phyloP scores from a whole-genome alignment of 306 rosid genomes.

The Begonia peltatifolia region DNA sequence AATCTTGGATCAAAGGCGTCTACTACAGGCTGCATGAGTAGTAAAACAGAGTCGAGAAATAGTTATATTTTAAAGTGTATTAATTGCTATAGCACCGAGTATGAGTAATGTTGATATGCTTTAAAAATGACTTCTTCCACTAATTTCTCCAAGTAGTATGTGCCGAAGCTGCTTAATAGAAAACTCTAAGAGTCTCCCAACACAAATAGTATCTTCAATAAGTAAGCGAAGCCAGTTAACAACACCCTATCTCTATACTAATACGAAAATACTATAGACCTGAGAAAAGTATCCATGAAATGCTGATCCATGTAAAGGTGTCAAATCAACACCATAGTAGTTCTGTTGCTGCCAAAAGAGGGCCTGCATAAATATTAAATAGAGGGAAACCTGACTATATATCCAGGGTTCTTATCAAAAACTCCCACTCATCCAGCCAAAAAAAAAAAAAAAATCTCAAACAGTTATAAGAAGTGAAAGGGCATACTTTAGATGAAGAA shows the following conservation, averaged over 20 bases:
- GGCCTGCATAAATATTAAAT: slow-evolving; percentile 27
- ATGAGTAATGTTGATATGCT: too few species aligned
- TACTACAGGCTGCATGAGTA: slow-evolving; percentile 68
- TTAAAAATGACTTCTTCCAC: too few species aligned
- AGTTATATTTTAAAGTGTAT: too few species aligned
- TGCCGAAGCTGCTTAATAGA: too few species aligned
- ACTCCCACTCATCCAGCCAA: background rate
- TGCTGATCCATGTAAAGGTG: slow-evolving; percentile 75
- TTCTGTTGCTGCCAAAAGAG: slow-evolving; percentile 98
- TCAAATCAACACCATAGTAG: slow-evolving; percentile 91
- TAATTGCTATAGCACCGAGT: too few species aligned
- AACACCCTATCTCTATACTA: slow-evolving; percentile 6
- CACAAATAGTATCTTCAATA: too few species aligned
- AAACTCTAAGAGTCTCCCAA: too few species aligned
- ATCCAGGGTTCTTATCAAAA: background rate
- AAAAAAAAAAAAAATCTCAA: background rate
- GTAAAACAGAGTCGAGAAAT: slow-evolving; percentile 4
- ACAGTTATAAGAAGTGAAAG: background rate
- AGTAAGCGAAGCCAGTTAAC: too few species aligned
- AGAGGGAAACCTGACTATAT: too few species aligned
- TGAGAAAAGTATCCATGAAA: slow-evolving; percentile 88
- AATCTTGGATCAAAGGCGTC: slow-evolving; percentile 99
- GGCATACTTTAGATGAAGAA: too few species aligned
- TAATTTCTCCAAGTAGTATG: too few species aligned
- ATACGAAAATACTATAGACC: slow-evolving; percentile 25